Conservation (phyloP, 495 filamentous ascomycete genomes). For the Penicillium nucicola region DNA sequence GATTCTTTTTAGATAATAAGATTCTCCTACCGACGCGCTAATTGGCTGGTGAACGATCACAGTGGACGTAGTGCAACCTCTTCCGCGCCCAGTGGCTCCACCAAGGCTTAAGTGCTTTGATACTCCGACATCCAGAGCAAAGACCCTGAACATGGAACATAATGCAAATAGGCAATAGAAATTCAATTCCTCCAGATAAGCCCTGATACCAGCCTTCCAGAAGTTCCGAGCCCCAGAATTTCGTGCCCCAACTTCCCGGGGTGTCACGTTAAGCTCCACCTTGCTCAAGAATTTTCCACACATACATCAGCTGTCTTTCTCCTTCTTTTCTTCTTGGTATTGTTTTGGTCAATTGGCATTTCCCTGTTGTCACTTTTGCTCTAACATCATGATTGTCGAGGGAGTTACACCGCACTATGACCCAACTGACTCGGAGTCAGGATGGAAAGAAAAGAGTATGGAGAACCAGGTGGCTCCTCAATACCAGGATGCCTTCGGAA, state of each 20-base stretch:
- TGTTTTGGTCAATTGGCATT: too few relatives aligned
- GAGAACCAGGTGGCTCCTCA: slow-evolving; percentile 7
- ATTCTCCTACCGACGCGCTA: slow-evolving; percentile 2
- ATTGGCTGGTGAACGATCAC: slow-evolving; percentile 1
- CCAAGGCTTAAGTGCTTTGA: slow-evolving; percentile 19
- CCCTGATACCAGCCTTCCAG: slow-evolving; percentile 8
- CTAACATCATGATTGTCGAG: slow-evolving; percentile 17
- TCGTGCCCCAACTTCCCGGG: slow-evolving; percentile 16
- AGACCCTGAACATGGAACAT: background rate
- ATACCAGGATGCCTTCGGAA: slow-evolving; percentile 34
- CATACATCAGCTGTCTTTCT: slow-evolving; percentile 10
- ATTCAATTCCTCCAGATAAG: slow-evolving; percentile 6
- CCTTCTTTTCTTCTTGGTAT: background rate
- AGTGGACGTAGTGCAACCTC: background rate
- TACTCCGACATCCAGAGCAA: slow-evolving; percentile 4
- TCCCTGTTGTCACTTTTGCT: background rate
- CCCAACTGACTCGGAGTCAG: slow-evolving; percentile 18
- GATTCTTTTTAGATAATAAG: slow-evolving; percentile 24
- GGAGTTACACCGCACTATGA: slow-evolving; percentile 12
- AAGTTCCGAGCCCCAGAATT: slow-evolving; percentile 20
- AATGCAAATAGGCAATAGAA: slow-evolving; percentile 16
- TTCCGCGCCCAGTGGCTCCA: slow-evolving; percentile 6
- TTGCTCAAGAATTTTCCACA: slow-evolving; percentile 14
- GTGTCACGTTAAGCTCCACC: slow-evolving; percentile 18
- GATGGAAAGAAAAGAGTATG: slow-evolving; percentile 18